phyloP scores from a whole-genome alignment of 352 stramenopile genomes.

The Phytophthora pisi region DNA sequence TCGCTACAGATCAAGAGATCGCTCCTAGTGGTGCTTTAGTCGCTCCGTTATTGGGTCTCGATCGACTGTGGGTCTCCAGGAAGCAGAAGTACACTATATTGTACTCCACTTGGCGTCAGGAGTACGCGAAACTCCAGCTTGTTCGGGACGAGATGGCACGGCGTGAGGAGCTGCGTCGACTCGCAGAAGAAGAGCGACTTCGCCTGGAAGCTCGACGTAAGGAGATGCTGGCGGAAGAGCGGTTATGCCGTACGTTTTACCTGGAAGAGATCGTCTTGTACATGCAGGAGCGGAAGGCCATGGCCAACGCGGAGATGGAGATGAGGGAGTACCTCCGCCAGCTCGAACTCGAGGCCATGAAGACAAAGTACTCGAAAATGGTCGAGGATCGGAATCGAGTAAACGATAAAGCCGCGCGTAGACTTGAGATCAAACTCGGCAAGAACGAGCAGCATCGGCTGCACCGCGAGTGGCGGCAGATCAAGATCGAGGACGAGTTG shows the following conservation, averaged over 20 bases:
- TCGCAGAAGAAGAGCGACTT: constrained; percentile 56
- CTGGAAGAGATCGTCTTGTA: constrained; percentile 62
- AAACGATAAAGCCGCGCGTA: constrained; percentile 70
- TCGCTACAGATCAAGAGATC: constrained; percentile 7
- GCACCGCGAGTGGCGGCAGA: constrained; percentile 70
- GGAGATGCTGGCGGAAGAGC: constrained; percentile 76
- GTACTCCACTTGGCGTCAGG: constrained; percentile 45
- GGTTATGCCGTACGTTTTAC: constrained; percentile 66
- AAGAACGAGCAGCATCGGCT: constrained; percentile 83
- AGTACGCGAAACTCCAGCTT: constrained; percentile 50
- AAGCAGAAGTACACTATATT: constrained; percentile 47
- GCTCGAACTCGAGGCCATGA: constrained; percentile 72
- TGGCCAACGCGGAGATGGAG: constrained; percentile 67
- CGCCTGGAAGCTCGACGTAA: constrained; percentile 48
- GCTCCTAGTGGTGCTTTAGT: constrained; percentile 5
- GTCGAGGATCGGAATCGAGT: constrained; percentile 60
- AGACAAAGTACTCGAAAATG: constrained; percentile 78
- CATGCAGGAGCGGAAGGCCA: constrained; percentile 67
- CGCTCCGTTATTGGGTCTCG: constrained; percentile 26
- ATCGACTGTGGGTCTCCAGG: constrained; percentile 51
- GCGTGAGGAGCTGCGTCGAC: constrained; percentile 55
- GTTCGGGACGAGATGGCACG: constrained; percentile 57
- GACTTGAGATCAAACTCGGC: constrained; percentile 77
- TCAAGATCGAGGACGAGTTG: constrained; percentile 70
- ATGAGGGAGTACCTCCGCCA: constrained; percentile 73